These are phyloP conservation scores for Pichia sp. DNA, from an alignment of 1,139 yeast genomes.

Conservation along the genomic window DNA sequence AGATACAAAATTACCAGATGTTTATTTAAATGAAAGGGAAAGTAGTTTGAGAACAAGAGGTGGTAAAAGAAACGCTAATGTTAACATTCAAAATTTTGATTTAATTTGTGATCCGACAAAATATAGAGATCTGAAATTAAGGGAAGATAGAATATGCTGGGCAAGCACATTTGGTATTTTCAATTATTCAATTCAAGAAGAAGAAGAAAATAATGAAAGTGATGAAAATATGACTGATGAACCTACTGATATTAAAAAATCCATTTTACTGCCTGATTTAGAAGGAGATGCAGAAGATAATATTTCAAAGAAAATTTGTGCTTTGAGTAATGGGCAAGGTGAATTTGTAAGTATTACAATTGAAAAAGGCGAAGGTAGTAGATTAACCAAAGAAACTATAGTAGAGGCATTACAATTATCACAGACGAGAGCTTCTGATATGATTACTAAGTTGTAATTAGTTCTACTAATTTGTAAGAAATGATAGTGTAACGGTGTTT, in stretches of 20 bases:
- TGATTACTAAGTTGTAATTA: constrained; percentile 17
- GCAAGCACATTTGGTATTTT: constrained; percentile 57
- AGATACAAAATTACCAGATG: constrained; percentile 56
- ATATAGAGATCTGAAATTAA: constrained; percentile 33
- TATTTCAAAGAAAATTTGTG: constrained; percentile 38
- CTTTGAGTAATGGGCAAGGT: constrained; percentile 31
- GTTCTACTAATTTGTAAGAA: not conserved
- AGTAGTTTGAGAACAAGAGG: constrained; percentile 38
- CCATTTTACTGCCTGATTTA: constrained; percentile 56
- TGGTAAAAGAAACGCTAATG: constrained; percentile 18
- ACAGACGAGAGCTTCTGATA: constrained; percentile 33
- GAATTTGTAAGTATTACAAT: constrained; percentile 32
- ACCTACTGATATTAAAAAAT: constrained; percentile 15
- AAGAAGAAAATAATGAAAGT: constrained; percentile 25
- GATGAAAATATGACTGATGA: constrained; percentile 7
- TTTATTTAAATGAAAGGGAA: constrained; percentile 55
- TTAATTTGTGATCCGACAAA: constrained; percentile 39
- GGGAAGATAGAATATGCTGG: constrained; percentile 35
- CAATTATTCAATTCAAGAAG: constrained; percentile 10
- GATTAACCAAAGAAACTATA: constrained; percentile 41
- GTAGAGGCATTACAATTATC: constrained; percentile 43
- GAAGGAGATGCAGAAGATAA: constrained; percentile 79
- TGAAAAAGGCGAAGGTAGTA: constrained; percentile 32
- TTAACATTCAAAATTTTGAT: constrained; percentile 23
- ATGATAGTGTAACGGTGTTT: not conserved